Conservation (phyloP, 73 alveolate genomes). For the Paraurostyla sp. region DNA sequence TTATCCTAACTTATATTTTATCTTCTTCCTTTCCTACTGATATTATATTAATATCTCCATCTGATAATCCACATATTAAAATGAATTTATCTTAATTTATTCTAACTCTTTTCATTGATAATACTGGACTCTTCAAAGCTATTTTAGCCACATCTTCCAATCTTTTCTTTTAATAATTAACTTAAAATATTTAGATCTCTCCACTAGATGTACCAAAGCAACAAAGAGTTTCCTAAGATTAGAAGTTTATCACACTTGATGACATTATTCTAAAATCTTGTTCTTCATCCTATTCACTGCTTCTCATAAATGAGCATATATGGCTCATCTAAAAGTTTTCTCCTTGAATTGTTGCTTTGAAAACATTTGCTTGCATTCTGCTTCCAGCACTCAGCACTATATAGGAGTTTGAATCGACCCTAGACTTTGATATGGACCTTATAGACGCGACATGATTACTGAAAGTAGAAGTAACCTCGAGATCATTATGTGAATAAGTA, state of each 20-base stretch:
- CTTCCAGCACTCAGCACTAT: slow-evolving; percentile 58
- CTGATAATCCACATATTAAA: slow-evolving; percentile 17
- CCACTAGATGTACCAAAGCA: slow-evolving; percentile 57
- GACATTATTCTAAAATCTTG: slow-evolving; percentile 59
- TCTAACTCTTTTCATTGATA: slow-evolving; percentile 37
- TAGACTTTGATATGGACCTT: slow-evolving; percentile 42
- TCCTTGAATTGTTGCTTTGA: not conserved
- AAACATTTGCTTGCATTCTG: slow-evolving; percentile 50
- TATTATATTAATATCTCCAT: slow-evolving; percentile 22
- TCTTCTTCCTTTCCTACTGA: not conserved
- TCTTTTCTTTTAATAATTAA: slow-evolving; percentile 1
- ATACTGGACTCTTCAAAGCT: not conserved
- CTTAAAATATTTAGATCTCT: slow-evolving; percentile 11
- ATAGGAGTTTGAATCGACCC: not conserved
- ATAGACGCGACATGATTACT: slow-evolving; percentile 65
- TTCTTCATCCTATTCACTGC: slow-evolving; percentile 44
- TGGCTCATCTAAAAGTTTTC: slow-evolving; percentile 23
- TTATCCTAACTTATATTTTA: not conserved
- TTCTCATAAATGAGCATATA: slow-evolving; percentile 48
- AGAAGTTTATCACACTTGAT: not conserved
- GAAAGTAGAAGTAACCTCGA: slow-evolving; percentile 1
- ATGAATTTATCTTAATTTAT: not conserved
- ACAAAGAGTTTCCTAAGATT: not conserved
- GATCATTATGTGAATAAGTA: not conserved
- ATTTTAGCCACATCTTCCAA: slow-evolving; percentile 34